Evolutionary conservation across 257 asterid species (phyloP).

Genomic region (Salvia miltiorrhiza): DNA sequence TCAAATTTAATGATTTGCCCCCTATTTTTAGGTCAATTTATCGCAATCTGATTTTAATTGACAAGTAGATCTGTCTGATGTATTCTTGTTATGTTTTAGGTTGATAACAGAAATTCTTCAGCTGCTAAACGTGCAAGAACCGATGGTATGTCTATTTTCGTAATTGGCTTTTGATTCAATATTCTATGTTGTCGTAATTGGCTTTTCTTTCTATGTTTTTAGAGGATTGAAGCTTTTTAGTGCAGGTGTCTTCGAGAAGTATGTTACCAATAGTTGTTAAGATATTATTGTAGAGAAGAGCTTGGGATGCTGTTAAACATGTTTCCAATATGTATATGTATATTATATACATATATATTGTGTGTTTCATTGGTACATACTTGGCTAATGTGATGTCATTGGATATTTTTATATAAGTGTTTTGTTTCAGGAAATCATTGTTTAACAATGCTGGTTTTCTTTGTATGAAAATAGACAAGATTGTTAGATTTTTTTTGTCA

Average conservation of each 20-base stretch:
- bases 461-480: not conserved
- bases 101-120: constrained; percentile 74
- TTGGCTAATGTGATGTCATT: too few relatives aligned
- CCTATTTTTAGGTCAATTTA: not conserved
- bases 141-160: constrained; percentile 45
- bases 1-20: not conserved
- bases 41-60: not conserved
- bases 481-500: not conserved
- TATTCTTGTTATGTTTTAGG: constrained; percentile 35
- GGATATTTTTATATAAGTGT: too few relatives aligned
- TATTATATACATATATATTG: too few relatives aligned
- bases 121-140: constrained; percentile 85
- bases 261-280: not conserved
- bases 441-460: not conserved
- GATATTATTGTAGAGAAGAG: too few relatives aligned
- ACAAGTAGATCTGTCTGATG: not conserved
- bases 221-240: not conserved
- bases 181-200: not conserved
- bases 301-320: too few relatives aligned
- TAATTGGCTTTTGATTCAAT: not conserved
- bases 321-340: too few relatives aligned
- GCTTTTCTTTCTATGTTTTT: not conserved
- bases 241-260: not conserved
- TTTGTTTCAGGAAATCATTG: too few relatives aligned
- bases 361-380: too few relatives aligned